Evolutionary conservation across 2,329 filamentous ascomycete species (phyloP).

Genomic region (Botrytis medusae): DNA sequence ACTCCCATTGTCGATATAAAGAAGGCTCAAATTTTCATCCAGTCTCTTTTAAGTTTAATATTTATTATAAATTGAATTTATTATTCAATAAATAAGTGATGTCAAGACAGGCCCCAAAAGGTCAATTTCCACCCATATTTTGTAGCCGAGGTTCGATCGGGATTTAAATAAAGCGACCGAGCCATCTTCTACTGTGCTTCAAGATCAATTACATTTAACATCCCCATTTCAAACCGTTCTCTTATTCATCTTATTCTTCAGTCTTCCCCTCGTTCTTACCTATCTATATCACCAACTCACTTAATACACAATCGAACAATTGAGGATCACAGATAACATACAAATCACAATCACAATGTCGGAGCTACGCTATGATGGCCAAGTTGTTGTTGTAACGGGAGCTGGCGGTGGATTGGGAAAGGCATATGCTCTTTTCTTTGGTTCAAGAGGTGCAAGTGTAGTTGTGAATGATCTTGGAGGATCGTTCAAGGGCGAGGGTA

Average conservation of each 20-base stretch:
- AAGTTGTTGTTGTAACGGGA: conserved; percentile 86
- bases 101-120: too few relatives aligned
- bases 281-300: neutral
- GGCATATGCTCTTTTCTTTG: conserved; percentile 87
- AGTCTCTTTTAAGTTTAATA: too few relatives aligned
- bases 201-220: neutral
- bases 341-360: conserved; percentile 45
- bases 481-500: conserved; percentile 90
- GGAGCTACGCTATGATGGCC: conserved; percentile 76
- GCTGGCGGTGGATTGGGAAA: conserved; percentile 80
- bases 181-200: neutral
- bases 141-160: too few relatives aligned
- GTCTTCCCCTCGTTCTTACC: neutral
- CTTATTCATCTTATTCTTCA: neutral
- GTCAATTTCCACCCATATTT: too few relatives aligned
- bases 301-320: neutral
- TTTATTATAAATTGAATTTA: too few relatives aligned
- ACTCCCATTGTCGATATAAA: too few relatives aligned
- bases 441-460: conserved; percentile 82
- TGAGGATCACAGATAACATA: neutral
- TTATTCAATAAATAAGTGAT: too few relatives aligned
- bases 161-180: neutral
- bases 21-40: too few relatives aligned
- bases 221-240: neutral
- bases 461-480: conserved; percentile 96